These are phyloP conservation scores for Yamadazyma pseudoaaseri DNA, from an alignment of 1,139 yeast species.

Conservation along the genomic window DNA sequence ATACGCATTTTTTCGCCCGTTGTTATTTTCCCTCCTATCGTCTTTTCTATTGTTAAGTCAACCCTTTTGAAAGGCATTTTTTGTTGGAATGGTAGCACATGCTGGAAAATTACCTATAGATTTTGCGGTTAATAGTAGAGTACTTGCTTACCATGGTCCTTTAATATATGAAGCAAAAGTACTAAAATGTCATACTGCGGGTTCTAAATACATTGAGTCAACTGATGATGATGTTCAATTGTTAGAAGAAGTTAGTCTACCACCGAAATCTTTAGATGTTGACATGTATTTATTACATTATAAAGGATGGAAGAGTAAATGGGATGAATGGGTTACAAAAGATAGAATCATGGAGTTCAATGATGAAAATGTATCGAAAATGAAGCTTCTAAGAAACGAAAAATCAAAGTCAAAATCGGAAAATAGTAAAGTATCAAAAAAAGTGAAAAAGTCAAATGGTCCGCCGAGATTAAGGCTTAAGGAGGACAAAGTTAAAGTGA, in stretches of 20 bases:
- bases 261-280: slow-evolving; percentile 38
- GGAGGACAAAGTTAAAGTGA: slow-evolving; percentile 9
- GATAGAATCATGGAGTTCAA: slow-evolving; percentile 68
- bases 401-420: slow-evolving; percentile 26
- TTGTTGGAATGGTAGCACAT: neutral
- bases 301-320: slow-evolving; percentile 91
- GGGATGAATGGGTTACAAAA: slow-evolving; percentile 94
- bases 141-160: slow-evolving; percentile 91
- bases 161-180: slow-evolving; percentile 86
- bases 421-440: slow-evolving; percentile 7
- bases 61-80: neutral
- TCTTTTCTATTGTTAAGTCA: slow-evolving; percentile 4
- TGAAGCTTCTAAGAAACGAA: slow-evolving; percentile 61
- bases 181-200: slow-evolving; percentile 59
- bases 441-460: slow-evolving; percentile 5
- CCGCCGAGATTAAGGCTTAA: slow-evolving; percentile 2
- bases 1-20: slow-evolving; percentile 3
- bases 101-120: neutral
- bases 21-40: neutral
- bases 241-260: slow-evolving; percentile 20
- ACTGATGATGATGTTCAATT: slow-evolving; percentile 39
- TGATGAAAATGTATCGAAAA: slow-evolving; percentile 65
- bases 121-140: slow-evolving; percentile 34
- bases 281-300: slow-evolving; percentile 75
- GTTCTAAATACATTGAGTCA: slow-evolving; percentile 29